These are phyloP conservation scores for Claviceps paspali DNA, from an alignment of 2,329 filamentous ascomycete genomes.

Conservation along the genomic window DNA sequence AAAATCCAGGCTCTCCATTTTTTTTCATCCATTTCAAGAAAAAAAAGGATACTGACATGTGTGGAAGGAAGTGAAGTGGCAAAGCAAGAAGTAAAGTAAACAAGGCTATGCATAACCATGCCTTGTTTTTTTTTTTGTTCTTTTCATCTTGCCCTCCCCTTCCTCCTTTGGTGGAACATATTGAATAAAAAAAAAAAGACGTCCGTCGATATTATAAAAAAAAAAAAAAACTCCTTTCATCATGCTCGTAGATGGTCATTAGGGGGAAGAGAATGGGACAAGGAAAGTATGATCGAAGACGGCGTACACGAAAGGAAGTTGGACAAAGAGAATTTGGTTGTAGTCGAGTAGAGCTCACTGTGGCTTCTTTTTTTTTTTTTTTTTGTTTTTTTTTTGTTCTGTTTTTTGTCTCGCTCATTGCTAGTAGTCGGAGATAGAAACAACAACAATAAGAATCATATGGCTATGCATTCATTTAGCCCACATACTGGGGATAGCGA, in stretches of 20 bases:
- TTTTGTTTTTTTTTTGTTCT: background rate
- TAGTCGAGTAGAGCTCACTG: background rate
- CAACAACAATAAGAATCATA: too few relatives aligned
- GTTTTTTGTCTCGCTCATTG: too few relatives aligned
- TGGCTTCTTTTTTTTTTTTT: background rate
- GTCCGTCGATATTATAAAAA: too few relatives aligned
- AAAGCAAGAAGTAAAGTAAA: background rate
- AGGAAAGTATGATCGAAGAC: background rate
- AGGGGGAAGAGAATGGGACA: slow-evolving; percentile 1
- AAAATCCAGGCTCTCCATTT: too few relatives aligned
- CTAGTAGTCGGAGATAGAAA: too few relatives aligned
- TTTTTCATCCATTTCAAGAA: too few relatives aligned
- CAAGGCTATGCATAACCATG: background rate
- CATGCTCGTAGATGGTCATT: slow-evolving; percentile 6
- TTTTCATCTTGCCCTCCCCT: background rate
- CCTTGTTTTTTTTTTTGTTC: too few relatives aligned
- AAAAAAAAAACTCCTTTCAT: slow-evolving; percentile 3
- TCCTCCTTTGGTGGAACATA: background rate
- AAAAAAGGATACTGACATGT: too few relatives aligned
- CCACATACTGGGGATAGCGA: slow-evolving; percentile 1
- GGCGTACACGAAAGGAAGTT: too few relatives aligned
- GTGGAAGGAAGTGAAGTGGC: background rate
- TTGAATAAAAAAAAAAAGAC: background rate
- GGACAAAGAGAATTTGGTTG: background rate
- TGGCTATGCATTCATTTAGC: background rate